These are phyloP conservation scores for Amanita muscaria DNA, from an alignment of 768 basidiomycete genomes.

Conservation along the genomic window DNA sequence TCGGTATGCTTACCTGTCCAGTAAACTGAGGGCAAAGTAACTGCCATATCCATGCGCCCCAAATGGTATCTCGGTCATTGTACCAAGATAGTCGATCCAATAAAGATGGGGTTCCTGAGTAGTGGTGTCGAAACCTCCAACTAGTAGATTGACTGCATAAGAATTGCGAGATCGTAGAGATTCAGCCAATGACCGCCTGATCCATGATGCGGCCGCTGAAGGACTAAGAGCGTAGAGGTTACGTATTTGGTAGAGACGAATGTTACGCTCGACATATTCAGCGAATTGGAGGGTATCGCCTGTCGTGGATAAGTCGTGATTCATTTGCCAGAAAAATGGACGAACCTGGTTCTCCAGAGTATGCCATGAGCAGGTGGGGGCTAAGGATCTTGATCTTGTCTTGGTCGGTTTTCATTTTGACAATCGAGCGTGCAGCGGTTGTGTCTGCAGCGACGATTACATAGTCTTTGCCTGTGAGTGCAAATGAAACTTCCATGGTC, in stretches of 20 bases:
- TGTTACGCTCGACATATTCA: slow-evolving; percentile 92
- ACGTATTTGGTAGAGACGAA: slow-evolving; percentile 93
- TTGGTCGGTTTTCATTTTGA: slow-evolving; percentile 96
- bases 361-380: slow-evolving; percentile 90
- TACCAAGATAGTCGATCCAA: slow-evolving; percentile 96
- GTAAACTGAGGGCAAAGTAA: slow-evolving; percentile 85
- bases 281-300: slow-evolving; percentile 97
- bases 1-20: slow-evolving; percentile 60
- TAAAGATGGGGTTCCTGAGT: slow-evolving; percentile 68
- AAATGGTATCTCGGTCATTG: slow-evolving; percentile 81
- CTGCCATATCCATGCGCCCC: slow-evolving; percentile 93
- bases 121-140: slow-evolving; percentile 87
- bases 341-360: slow-evolving; percentile 87
- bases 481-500: slow-evolving; percentile 94
- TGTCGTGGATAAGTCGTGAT: slow-evolving; percentile 18
- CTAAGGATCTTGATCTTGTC: slow-evolving; percentile 94
- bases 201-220: slow-evolving; percentile 89
- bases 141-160: slow-evolving; percentile 85
- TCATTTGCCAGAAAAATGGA: slow-evolving; percentile 5
- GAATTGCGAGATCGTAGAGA: slow-evolving; percentile 82
- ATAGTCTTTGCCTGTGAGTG: slow-evolving; percentile 87
- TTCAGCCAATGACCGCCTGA: slow-evolving; percentile 82
- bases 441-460: slow-evolving; percentile 90
- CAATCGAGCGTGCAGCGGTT: slow-evolving; percentile 81
- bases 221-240: slow-evolving; percentile 87